Conservation (phyloP, 768 basidiomycete genomes). For the Kwoniella europaea region DNA sequence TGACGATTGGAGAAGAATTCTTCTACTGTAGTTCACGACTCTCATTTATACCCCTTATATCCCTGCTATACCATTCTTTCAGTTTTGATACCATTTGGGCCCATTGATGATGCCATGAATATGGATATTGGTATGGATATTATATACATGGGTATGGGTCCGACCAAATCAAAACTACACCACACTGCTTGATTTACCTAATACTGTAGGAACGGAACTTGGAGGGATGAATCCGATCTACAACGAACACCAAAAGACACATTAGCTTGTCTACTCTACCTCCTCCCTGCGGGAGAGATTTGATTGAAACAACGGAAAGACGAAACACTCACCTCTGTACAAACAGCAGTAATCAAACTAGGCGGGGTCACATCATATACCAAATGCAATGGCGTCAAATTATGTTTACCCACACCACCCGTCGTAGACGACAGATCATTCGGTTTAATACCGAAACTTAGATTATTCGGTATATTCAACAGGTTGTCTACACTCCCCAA, state of each 20-base stretch:
- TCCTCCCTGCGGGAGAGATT: background rate
- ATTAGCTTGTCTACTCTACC: too few relatives aligned
- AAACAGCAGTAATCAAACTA: conserved; percentile 88
- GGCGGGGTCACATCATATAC: conserved; percentile 95
- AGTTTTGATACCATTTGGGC: background rate
- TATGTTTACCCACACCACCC: conserved; percentile 10
- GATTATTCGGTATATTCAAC: conserved; percentile 23
- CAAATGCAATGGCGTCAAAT: conserved; percentile 78
- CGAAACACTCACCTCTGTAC: conserved; percentile 73
- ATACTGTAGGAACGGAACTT: conserved; percentile 69
- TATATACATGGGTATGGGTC: background rate
- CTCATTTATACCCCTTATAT: too few relatives aligned
- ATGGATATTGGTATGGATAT: background rate
- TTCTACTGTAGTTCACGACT: too few relatives aligned
- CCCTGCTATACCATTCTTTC: background rate
- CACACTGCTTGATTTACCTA: conserved; percentile 48
- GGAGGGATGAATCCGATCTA: conserved; percentile 85
- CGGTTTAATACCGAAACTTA: conserved; percentile 23
- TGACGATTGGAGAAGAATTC: too few relatives aligned
- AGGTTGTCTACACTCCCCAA: conserved; percentile 65
- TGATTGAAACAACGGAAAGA: background rate
- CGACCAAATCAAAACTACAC: conserved; percentile 15
- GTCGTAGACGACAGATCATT: conserved; percentile 9
- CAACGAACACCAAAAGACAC: background rate
- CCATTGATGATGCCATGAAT: conserved; percentile 12